These are phyloP conservation scores for Mycena pura DNA, from an alignment of 768 basidiomycete species.

Conservation along the genomic window DNA sequence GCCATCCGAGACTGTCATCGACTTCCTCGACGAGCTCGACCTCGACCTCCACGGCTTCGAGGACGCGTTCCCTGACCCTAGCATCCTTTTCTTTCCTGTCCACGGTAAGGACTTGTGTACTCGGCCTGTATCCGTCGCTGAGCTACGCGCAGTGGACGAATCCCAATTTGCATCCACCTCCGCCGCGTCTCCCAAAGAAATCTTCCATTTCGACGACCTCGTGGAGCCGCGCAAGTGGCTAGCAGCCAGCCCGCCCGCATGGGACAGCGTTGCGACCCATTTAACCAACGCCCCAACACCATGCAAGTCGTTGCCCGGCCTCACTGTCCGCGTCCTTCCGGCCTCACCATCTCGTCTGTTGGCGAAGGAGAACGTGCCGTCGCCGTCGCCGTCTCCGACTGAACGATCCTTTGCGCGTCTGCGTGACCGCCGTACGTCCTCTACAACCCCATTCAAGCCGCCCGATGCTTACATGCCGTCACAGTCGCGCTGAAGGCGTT, in stretches of 20 bases:
- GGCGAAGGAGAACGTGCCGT: slow-evolving; percentile 12
- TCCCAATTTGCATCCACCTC: slow-evolving; percentile 13
- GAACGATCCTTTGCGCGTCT: slow-evolving; percentile 7
- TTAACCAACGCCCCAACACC: neutral
- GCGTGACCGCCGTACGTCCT: slow-evolving; percentile 5
- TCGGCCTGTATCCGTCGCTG: neutral
- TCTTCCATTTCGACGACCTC: neutral
- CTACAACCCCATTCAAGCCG: neutral
- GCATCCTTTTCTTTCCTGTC: neutral
- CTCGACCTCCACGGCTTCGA: slow-evolving; percentile 16
- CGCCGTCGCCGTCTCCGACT: slow-evolving; percentile 1
- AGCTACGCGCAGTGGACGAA: neutral
- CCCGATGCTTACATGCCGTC: neutral
- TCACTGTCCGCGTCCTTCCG: slow-evolving; percentile 9
- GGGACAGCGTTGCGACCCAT: neutral
- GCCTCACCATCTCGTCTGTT: neutral
- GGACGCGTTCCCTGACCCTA: neutral
- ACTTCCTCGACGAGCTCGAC: slow-evolving; percentile 21
- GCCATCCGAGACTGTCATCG: slow-evolving; percentile 7
- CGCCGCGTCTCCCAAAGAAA: neutral
- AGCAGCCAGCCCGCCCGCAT: slow-evolving; percentile 1
- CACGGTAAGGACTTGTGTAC: neutral
- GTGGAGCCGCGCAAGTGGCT: slow-evolving; percentile 15
- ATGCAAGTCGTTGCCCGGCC: neutral
- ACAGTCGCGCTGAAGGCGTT: slow-evolving; percentile 15